A percentile compares a stretch with the other conserved stretches of the same genome.
Conservation (phyloP, 1,284 basidiomycete species). For the Wallemia ichthyophaga region DNA sequence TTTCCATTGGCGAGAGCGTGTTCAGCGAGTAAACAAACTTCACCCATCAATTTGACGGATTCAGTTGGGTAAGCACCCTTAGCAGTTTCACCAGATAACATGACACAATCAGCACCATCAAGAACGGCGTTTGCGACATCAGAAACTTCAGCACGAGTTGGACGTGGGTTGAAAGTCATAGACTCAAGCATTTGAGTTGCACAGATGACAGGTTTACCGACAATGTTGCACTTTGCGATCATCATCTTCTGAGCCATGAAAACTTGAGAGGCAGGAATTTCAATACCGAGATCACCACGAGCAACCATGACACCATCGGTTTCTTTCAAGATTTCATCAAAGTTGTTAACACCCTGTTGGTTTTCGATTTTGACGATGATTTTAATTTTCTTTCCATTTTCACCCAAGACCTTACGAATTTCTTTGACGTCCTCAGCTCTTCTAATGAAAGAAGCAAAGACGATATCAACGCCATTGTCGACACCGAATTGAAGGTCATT, state of each 20-base stretch:
- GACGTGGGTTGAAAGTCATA: slow-evolving; percentile 52
- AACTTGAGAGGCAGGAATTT: slow-evolving; percentile 89
- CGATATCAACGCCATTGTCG: slow-evolving; percentile 91
- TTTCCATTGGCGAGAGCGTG: slow-evolving; percentile 49
- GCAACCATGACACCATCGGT: slow-evolving; percentile 96
- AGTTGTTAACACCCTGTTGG: slow-evolving; percentile 86
- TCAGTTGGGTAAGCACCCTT: slow-evolving; percentile 82
- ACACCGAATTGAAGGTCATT: slow-evolving; percentile 81
- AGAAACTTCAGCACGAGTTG: slow-evolving; percentile 84
- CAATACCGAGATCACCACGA: slow-evolving; percentile 88
- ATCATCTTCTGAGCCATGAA: slow-evolving; percentile 99
- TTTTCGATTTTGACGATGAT: slow-evolving; percentile 98
- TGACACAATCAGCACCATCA: slow-evolving; percentile 90
- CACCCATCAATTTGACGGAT: slow-evolving; percentile 84
- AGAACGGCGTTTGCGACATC: slow-evolving; percentile 94
- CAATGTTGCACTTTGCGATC: slow-evolving; percentile 92
- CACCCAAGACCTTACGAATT: slow-evolving; percentile 65
- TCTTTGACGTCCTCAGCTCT: slow-evolving; percentile 68
- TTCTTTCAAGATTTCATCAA: slow-evolving; percentile 80
- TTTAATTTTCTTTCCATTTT: slow-evolving; percentile 75
- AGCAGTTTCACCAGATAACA: slow-evolving; percentile 91
- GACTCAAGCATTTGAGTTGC: slow-evolving; percentile 95
- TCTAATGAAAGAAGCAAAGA: slow-evolving; percentile 93
- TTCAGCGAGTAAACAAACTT: slow-evolving; percentile 83
- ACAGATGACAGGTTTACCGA: slow-evolving; percentile 90